Evolutionary conservation across 2,329 filamentous ascomycete genomes (phyloP), one percentile per base, ranked within the genome.

Genomic region (Phoma sp.): DNA sequence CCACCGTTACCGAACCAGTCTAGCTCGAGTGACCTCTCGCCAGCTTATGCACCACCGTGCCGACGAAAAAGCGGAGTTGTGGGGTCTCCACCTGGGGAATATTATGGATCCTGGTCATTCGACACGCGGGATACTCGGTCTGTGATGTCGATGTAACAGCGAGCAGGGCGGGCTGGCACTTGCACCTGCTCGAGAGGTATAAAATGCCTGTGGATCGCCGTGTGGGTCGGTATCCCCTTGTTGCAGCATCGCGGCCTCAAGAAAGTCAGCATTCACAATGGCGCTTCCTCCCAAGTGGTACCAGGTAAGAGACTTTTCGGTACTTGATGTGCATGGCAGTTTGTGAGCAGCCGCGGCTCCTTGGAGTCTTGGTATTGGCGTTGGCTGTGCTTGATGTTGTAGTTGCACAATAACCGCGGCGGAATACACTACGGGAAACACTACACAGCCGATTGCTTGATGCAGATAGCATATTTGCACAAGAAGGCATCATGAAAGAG

Each of bases 231-330:
- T 35, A 52, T 57, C 52, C 48, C 46, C 43, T 48, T 49, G 56
- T 49, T 57, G 54, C 46, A 47, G 47, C 40, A 54, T 46, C 39
- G 52, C 22, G 33, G 36, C 27, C 38, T 46, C 50, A 52, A 44
- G 47, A 41, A 36, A 35, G 23, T 44, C 42, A 45, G 32, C 38
- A 42, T 45, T 56, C 68, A 74, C 46, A 60, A 85, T 84, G 82
- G 78, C 76, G 68, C 70, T 85, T 48, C 79, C 82, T 59, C 83
- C 83, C 24, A 82, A 83, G 65, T 82, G 79, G 78, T 85, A 85
- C 66, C 83, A 83, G 76, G 78, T 79, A 74, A 45, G 14, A 30
- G 14, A 30, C 22, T 13, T n/a, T 3, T 36, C 2, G 22, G 33
- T 10, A 23, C 9, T 36, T 23, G 23, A 2, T 10, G 22, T 22